These are phyloP conservation scores for Aspergillus cavernicola DNA, from an alignment of 495 filamentous ascomycete genomes.

Conservation along the genomic window DNA sequence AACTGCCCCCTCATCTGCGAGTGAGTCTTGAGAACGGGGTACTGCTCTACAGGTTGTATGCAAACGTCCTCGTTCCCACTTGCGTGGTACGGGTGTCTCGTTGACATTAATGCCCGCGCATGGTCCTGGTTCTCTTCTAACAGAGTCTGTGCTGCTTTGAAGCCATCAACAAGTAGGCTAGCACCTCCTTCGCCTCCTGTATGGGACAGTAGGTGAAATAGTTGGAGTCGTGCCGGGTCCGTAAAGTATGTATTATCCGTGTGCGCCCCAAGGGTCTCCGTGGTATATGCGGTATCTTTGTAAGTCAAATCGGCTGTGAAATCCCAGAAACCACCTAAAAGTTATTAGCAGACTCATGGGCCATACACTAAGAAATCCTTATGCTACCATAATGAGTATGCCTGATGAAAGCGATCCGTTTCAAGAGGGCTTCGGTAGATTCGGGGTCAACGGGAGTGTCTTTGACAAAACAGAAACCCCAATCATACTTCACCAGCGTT, in stretches of 20 bases:
- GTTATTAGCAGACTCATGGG: neutral
- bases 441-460: constrained; percentile 63
- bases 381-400: constrained; percentile 77
- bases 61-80: constrained; percentile 80
- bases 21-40: constrained; percentile 63
- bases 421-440: constrained; percentile 64
- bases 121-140: constrained; percentile 40
- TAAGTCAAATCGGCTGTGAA: constrained; percentile 83
- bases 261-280: constrained; percentile 68
- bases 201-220: constrained; percentile 87
- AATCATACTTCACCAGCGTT: constrained; percentile 39
- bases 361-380: neutral
- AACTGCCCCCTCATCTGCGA: constrained; percentile 28
- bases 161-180: constrained; percentile 80
- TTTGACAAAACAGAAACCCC: constrained; percentile 70
- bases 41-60: constrained; percentile 59
- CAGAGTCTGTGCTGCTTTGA: constrained; percentile 61
- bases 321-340: constrained; percentile 82
- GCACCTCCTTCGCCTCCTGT: constrained; percentile 59
- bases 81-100: constrained; percentile 66
- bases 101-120: constrained; percentile 48
- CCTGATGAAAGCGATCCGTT: constrained; percentile 78
- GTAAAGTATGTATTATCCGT: constrained; percentile 95
- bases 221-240: constrained; percentile 82
- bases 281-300: constrained; percentile 93